Conservation (phyloP, 2,329 filamentous ascomycete species). For the Fusarium lateritium region DNA sequence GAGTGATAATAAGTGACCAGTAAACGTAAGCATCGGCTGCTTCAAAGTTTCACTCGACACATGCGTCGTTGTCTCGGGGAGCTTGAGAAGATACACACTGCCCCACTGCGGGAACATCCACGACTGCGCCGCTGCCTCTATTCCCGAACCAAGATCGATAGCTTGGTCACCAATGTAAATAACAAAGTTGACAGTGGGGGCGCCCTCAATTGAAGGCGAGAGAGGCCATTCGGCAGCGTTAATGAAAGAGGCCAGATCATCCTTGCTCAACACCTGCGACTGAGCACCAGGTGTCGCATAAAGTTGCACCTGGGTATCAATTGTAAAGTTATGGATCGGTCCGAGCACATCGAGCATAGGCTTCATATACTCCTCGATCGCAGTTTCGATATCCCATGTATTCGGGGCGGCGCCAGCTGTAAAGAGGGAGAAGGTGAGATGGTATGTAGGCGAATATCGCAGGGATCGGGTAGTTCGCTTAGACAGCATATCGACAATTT, state of each 20-base stretch:
- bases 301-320: constrained; percentile 95
- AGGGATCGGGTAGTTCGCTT: constrained; percentile 87
- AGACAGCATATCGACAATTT: constrained; percentile 69
- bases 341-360: constrained; percentile 85
- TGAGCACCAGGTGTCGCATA: constrained; percentile 82
- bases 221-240: constrained; percentile 98
- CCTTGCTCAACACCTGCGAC: constrained; percentile 78
- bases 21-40: constrained; percentile 89
- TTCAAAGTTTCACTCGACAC: constrained; percentile 78
- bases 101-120: constrained; percentile 99
- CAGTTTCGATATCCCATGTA: constrained; percentile 90
- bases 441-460: constrained; percentile 94
- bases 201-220: constrained; percentile 91
- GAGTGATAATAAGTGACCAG: constrained; percentile 88
- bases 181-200: constrained; percentile 96
- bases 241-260: constrained; percentile 93
- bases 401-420: constrained; percentile 83
- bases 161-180: constrained; percentile 88
- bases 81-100: constrained; percentile 72
- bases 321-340: constrained; percentile 92
- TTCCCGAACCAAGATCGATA: constrained; percentile 66
- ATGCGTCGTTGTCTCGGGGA: constrained; percentile 60
- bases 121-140: constrained; percentile 69
- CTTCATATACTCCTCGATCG: constrained; percentile 83
- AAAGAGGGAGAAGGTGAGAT: constrained; percentile 96